Conservation (phyloP, 2,329 filamentous ascomycete species). For the Stromatinia cepivora region DNA sequence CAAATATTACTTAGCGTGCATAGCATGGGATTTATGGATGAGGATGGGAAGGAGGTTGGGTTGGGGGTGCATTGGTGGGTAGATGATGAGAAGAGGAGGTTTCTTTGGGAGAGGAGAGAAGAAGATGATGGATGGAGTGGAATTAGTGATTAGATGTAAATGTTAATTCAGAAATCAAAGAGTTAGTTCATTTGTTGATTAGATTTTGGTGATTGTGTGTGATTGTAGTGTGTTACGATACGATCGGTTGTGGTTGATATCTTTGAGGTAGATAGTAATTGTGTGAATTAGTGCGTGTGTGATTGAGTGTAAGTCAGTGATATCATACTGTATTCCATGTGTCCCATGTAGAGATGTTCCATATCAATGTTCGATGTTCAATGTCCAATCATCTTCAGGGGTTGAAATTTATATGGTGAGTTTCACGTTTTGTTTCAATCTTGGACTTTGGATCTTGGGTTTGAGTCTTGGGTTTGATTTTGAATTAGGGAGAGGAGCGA, state of each 20-base stretch:
- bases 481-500: too few relatives aligned
- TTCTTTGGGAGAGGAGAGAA: background rate
- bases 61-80: background rate
- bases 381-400: too few relatives aligned
- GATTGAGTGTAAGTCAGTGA: background rate
- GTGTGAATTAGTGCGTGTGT: background rate
- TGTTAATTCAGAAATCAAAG: background rate
- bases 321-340: too few relatives aligned
- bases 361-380: too few relatives aligned
- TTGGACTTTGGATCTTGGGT: too few relatives aligned
- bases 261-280: background rate
- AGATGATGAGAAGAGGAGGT: too few relatives aligned
- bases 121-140: background rate
- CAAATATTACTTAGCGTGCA: slow-evolving; percentile 3
- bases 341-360: too few relatives aligned
- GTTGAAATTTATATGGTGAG: too few relatives aligned
- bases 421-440: too few relatives aligned
- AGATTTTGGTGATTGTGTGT: background rate
- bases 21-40: background rate
- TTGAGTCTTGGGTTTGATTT: too few relatives aligned
- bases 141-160: background rate
- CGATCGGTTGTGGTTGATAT: background rate
- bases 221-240: background rate
- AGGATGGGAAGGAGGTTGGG: background rate
- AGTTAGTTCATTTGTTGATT: background rate